Percentiles rank a stretch among this genome's conserved stretches.
Conservation (phyloP, 768 basidiomycete genomes). For the Chlorophyllum brunneum region DNA sequence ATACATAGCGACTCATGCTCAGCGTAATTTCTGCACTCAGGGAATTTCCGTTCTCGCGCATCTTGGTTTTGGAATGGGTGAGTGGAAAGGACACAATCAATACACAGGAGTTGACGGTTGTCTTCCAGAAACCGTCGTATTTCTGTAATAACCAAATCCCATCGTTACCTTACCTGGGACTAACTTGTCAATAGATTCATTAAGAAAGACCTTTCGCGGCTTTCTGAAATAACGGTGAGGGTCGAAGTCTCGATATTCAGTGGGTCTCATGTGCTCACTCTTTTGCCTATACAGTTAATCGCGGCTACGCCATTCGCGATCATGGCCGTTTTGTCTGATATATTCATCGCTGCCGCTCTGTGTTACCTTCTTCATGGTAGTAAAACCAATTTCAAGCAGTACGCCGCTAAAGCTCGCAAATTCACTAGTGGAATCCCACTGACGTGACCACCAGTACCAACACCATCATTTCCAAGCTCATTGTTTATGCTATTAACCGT, state of each 20-base stretch:
- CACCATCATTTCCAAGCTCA: conserved; percentile 36
- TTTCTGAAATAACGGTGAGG: conserved; percentile 32
- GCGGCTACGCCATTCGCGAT: conserved; percentile 42
- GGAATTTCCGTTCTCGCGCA: conserved; percentile 23
- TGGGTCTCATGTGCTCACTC: not conserved
- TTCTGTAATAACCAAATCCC: conserved; percentile 17
- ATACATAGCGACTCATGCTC: not conserved
- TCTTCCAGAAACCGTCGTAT: conserved; percentile 29
- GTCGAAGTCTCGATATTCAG: not conserved
- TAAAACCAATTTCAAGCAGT: conserved; percentile 34
- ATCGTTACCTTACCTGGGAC: not conserved
- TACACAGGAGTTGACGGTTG: not conserved
- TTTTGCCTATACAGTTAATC: conserved; percentile 24
- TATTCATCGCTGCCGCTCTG: conserved; percentile 37
- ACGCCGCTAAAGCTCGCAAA: conserved; percentile 2
- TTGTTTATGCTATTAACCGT: conserved; percentile 47
- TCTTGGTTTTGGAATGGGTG: conserved; percentile 36
- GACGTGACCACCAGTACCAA: conserved; percentile 30
- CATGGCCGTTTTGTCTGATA: conserved; percentile 42
- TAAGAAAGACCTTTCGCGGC: conserved; percentile 28
- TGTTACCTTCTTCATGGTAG: conserved; percentile 38
- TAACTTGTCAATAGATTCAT: conserved; percentile 27
- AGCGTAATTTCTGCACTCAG: conserved; percentile 17
- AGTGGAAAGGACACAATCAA: not conserved
- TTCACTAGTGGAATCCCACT: not conserved